Conservation (phyloP, 208 protist species). For the Trypanosoma rangeli region DNA sequence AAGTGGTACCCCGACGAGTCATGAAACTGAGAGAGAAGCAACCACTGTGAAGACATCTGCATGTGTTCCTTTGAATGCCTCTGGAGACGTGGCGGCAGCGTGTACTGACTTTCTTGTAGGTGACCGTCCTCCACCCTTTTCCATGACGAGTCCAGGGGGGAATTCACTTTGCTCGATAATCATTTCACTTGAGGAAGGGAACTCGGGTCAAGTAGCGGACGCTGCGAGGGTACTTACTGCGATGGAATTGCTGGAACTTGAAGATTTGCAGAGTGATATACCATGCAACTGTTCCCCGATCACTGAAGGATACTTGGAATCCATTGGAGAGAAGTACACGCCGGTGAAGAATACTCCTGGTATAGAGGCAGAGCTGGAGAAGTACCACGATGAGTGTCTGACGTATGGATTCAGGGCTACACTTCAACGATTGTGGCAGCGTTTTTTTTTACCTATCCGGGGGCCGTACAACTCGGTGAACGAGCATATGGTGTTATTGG, state of each 20-base stretch:
- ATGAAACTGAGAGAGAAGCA: not conserved
- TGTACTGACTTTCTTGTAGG: not conserved
- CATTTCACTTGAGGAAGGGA: not conserved
- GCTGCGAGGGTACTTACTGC: not conserved
- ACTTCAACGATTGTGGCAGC: constrained; percentile 19
- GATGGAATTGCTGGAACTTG: constrained; percentile 15
- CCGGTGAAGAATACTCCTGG: constrained; percentile 16
- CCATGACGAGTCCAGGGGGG: not conserved
- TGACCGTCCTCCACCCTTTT: not conserved
- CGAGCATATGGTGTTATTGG: constrained; percentile 27
- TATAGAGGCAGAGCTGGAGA: constrained; percentile 11
- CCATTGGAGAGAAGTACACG: constrained; percentile 15
- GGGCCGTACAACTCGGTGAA: constrained; percentile 26
- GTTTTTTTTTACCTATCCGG: constrained; percentile 20
- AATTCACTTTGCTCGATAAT: not conserved
- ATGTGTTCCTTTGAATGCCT: not conserved
- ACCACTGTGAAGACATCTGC: not conserved
- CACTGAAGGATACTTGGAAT: constrained; percentile 13
- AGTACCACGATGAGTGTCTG: constrained; percentile 16
- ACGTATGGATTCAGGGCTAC: constrained; percentile 21
- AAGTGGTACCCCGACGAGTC: not conserved
- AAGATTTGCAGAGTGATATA: constrained; percentile 20
- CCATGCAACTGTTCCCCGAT: not conserved
- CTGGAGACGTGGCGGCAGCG: not conserved
- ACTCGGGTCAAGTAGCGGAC: not conserved